A percentile compares a stretch with the other conserved stretches of the same genome.
phyloP scores from a whole-genome alignment of 352 stramenopile species.

The Sclerospora graminicola region DNA sequence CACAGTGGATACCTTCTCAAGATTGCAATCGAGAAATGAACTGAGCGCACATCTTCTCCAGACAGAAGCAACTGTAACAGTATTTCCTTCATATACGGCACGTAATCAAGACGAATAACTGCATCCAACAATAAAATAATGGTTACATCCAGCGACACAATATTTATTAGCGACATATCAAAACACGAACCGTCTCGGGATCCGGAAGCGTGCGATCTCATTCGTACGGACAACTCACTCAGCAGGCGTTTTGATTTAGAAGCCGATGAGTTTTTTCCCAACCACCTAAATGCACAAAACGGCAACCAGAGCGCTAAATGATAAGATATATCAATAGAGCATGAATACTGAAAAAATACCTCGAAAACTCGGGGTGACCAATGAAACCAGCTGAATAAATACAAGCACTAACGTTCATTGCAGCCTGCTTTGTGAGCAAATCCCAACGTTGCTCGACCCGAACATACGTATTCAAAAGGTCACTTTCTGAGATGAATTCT shows the following conservation, averaged over 20 bases:
- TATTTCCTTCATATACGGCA: conserved; percentile 88
- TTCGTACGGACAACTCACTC: conserved; percentile 92
- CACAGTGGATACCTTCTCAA: too few relatives aligned
- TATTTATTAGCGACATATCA: neutral
- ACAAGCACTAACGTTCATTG: conserved; percentile 85
- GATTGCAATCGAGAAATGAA: neutral
- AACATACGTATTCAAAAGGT: conserved; percentile 70
- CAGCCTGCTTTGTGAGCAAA: conserved; percentile 87
- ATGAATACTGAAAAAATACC: conserved; percentile 27
- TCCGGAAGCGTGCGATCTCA: conserved; percentile 81
- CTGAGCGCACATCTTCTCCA: conserved; percentile 49
- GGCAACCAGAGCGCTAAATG: neutral
- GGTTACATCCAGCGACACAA: conserved; percentile 1
- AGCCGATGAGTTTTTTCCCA: conserved; percentile 96
- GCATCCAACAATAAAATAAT: neutral
- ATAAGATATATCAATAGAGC: neutral
- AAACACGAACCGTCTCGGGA: conserved; percentile 55
- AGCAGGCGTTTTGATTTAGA: conserved; percentile 93
- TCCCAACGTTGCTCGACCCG: conserved; percentile 90
- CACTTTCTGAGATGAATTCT: conserved; percentile 86
- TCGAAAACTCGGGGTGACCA: conserved; percentile 84
- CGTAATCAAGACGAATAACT: conserved; percentile 84
- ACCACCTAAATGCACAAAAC: conserved; percentile 77
- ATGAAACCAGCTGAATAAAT: conserved; percentile 77
- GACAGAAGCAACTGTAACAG: conserved; percentile 64